Evolutionary conservation across 306 rosid species (phyloP).

Genomic region (Alnus rubra): DNA sequence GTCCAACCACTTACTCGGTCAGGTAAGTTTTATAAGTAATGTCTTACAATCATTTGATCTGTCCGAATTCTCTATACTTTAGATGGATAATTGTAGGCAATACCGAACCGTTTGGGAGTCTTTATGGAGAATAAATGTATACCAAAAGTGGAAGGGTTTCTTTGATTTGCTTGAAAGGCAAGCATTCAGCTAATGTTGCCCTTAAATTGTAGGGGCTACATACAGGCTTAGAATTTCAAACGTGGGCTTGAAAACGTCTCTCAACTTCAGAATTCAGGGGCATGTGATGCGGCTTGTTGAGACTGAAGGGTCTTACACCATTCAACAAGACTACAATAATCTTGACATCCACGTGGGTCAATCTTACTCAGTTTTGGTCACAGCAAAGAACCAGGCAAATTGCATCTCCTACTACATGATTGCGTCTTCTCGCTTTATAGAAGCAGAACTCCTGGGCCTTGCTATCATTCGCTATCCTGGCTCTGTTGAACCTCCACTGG

Average conservation of each 20-base stretch:
- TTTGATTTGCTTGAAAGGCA: not conserved
- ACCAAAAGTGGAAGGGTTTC: no score
- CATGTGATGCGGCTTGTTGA: not conserved
- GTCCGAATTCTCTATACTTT: no score
- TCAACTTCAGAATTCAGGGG: conserved; percentile 13
- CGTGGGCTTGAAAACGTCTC: conserved; percentile 6
- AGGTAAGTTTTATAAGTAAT: no score
- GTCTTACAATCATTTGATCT: no score
- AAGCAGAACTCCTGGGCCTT: not conserved
- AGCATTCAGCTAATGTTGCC: not conserved
- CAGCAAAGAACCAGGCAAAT: not conserved
- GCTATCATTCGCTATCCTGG: conserved; percentile 5
- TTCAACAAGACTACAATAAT: not conserved
- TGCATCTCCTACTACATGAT: not conserved
- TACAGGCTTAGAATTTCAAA: conserved; percentile 21
- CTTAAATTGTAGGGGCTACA: conserved; percentile 4
- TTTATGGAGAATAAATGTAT: no score
- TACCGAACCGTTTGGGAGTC: no score
- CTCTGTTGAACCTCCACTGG: not conserved
- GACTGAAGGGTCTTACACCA: conserved; percentile 15
- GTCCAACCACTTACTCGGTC: no score
- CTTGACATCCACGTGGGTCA: conserved; percentile 14
- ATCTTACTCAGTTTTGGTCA: conserved; percentile 1
- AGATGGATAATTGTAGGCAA: no score
- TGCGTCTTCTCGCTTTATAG: conserved; percentile 3